phyloP scores from a whole-genome alignment of 331 rosid genomes.

The Malus hybrid region DNA sequence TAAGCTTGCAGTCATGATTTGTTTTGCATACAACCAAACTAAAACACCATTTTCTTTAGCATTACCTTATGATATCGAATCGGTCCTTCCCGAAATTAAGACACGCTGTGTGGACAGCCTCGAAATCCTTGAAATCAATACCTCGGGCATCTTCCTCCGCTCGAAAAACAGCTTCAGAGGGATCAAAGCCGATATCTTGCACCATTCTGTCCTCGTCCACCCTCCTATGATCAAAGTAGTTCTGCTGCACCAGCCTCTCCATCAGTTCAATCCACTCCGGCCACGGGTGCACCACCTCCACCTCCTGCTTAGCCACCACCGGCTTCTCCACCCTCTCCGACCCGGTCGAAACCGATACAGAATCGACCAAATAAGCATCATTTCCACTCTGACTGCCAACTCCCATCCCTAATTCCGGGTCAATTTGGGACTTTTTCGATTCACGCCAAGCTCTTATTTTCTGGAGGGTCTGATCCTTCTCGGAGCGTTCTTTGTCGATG shows the following conservation, averaged over 20 bases:
- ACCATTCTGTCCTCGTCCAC: slow-evolving; percentile 75
- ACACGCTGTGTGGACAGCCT: slow-evolving; percentile 64
- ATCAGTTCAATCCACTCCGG: slow-evolving; percentile 97
- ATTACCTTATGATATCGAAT: slow-evolving; percentile 73
- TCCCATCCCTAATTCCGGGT: slow-evolving; percentile 10
- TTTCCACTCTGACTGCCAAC: neutral
- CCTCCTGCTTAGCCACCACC: slow-evolving; percentile 22
- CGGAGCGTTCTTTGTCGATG: slow-evolving; percentile 74
- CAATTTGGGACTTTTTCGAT: slow-evolving; percentile 34
- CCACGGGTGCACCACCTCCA: slow-evolving; percentile 91
- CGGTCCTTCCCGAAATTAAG: slow-evolving; percentile 90
- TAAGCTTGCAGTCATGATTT: too few relatives aligned
- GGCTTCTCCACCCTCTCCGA: neutral
- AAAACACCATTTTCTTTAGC: neutral
- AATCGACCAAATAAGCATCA: neutral
- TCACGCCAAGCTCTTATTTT: slow-evolving; percentile 86
- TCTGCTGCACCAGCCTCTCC: slow-evolving; percentile 87
- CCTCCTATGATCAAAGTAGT: slow-evolving; percentile 80
- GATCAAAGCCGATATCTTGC: slow-evolving; percentile 47
- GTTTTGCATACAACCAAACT: neutral
- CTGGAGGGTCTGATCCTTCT: slow-evolving; percentile 79
- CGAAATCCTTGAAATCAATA: slow-evolving; percentile 62
- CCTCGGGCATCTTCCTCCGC: slow-evolving; percentile 23
- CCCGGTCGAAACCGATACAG: neutral
- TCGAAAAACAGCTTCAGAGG: slow-evolving; percentile 10